Evolutionary conservation across 371 early-diverging fungal species (phyloP), one percentile per base, ranked within the genome.

Genomic region (Cokeromyces recurvatus): DNA sequence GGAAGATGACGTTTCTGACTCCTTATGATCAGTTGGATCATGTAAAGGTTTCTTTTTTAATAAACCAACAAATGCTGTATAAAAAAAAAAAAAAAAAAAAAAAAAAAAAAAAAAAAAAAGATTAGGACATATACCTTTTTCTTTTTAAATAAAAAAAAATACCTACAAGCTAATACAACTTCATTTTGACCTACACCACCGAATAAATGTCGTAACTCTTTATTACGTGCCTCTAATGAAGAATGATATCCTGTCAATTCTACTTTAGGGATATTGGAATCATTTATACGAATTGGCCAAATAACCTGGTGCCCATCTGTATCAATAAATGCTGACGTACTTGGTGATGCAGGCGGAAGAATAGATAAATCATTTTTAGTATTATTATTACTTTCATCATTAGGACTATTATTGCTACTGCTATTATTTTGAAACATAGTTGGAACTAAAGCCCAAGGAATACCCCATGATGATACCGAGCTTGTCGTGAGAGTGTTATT

Each of bases 401-500:
- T n/a, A n/a, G n/a, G n/a, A n/a, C n/a, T n/a, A n/a, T n/a, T n/a
- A n/a, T n/a, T n/a, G n/a, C n/a, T n/a, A n/a, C n/a, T n/a, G n/a
- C n/a, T n/a, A n/a, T n/a, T n/a, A n/a, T n/a, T n/a, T 43, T 51
- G 51, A 37, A 60, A 60, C 65, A 67, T 67, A 36, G 59, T 57
- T 11, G 51, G 75, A 3, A 74, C 69, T 15, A 71, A 48, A 10
- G 64, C 62, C 75, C 75, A 74, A 19, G 75, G 75, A 24, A 74
- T 71, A 25, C 75, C 75, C 75, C 75, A 74, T 1, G 69, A 49
- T 12, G 49, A 27, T 15, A 23, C 19, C 7, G 32, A 25, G 12
- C 16, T 42, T 2, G 27, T 42, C 0, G 43, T n/a, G n/a, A n/a
- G n/a, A n/a, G n/a, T n/a, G n/a, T 24, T 17, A 34, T 40, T 37